These are phyloP conservation scores for Penicillium sp. DNA, from an alignment of 2,329 filamentous ascomycete species.

Conservation along the genomic window DNA sequence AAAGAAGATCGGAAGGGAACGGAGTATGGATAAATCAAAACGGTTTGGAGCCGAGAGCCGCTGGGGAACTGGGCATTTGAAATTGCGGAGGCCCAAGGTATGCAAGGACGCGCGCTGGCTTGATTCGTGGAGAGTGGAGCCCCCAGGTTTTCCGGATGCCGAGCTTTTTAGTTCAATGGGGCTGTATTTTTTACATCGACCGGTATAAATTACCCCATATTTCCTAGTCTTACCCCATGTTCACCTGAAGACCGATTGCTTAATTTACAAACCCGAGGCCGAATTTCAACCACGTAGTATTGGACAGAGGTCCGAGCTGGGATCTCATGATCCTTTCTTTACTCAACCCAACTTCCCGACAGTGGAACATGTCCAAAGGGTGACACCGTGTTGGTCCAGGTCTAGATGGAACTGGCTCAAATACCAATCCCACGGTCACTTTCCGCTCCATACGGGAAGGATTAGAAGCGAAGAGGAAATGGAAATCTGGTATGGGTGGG, in stretches of 20 bases:
- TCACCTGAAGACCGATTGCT: neutral
- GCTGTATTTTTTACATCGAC: neutral
- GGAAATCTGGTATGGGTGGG: neutral
- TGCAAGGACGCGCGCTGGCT: slow-evolving; percentile 23
- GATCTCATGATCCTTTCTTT: slow-evolving; percentile 2
- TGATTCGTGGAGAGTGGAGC: slow-evolving; percentile 21
- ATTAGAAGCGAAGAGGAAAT: neutral
- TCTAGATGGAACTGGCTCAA: slow-evolving; percentile 6
- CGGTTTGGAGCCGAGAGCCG: slow-evolving; percentile 19
- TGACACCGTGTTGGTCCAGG: neutral
- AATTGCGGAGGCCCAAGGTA: slow-evolving; percentile 26
- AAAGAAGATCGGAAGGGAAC: neutral
- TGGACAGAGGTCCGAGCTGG: neutral
- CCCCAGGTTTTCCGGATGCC: slow-evolving; percentile 19
- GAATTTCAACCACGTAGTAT: neutral
- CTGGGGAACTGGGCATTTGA: slow-evolving; percentile 18
- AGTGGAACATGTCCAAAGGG: neutral
- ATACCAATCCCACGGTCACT: slow-evolving; percentile 10
- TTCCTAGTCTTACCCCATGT: neutral
- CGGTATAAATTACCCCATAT: neutral
- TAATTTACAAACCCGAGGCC: neutral
- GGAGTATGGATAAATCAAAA: slow-evolving; percentile 10
- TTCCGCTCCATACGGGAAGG: neutral
- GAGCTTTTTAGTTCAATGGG: slow-evolving; percentile 1
- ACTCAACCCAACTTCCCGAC: neutral